Conservation (phyloP, 1,284 basidiomycete genomes). For the Sporisorium scitamineum region DNA sequence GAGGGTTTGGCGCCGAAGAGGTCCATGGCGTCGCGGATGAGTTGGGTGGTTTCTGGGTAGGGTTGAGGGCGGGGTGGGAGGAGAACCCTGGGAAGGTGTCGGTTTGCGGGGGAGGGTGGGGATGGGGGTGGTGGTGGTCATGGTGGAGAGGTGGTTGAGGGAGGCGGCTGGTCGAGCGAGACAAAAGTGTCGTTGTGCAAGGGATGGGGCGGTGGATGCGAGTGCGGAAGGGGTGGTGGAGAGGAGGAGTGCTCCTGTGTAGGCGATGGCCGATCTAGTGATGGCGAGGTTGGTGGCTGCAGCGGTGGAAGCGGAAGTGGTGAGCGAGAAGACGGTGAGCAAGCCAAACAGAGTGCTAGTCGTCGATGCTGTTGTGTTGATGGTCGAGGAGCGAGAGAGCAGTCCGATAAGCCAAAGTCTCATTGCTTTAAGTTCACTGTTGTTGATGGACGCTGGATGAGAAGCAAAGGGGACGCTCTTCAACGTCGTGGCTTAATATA, state of each 20-base stretch:
- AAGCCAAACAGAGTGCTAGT: neutral
- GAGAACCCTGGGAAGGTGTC: constrained; percentile 10
- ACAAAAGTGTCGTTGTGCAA: constrained; percentile 13
- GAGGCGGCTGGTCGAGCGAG: constrained; percentile 19
- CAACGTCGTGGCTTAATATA: neutral
- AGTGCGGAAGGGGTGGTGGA: neutral
- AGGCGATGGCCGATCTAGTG: neutral
- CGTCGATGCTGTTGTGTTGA: neutral
- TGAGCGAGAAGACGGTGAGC: neutral
- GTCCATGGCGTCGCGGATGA: constrained; percentile 53
- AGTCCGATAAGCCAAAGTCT: constrained; percentile 2
- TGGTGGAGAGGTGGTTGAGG: constrained; percentile 11
- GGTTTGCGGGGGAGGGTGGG: constrained; percentile 4
- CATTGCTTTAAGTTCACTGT: too few species aligned
- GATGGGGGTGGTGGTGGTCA: too few species aligned
- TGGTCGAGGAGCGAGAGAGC: neutral
- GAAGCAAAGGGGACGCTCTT: neutral
- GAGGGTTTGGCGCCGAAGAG: constrained; percentile 76
- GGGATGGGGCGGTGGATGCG: neutral
- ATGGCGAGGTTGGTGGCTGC: neutral
- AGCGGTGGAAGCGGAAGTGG: neutral
- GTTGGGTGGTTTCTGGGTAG: constrained; percentile 7
- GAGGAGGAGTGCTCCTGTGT: neutral
- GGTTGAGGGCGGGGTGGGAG: constrained; percentile 7
- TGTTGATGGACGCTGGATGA: neutral